Base-by-base conservation (phyloP, 257 asterid genomes). In the Cruciata laevipes region DNA sequence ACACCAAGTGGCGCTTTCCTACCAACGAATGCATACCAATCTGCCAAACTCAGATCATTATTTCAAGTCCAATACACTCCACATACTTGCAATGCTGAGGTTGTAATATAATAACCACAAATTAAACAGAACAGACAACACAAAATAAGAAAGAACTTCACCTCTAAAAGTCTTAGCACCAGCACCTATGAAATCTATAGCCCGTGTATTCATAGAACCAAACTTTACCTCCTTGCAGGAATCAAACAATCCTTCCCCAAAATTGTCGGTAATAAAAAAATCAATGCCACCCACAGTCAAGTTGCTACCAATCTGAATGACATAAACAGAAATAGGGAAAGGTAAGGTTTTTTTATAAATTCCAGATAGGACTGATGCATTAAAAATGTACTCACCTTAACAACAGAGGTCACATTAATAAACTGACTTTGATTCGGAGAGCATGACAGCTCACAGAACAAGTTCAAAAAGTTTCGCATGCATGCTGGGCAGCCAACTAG, bases 401-500 rank as follows among this genome's bases (percentile, higher is more conserved):
- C 71, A 75, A 83, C 77, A 53, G 95, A 83, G 40, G 99, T 86
- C 82, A 94, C 99, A 35, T 94, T 89, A 71, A 94, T 94, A 80
- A 90, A 94, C 81, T 87, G 95, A 71, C 98, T 90, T 86, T 94
- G 99, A 76, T 85, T 90, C 4, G 99, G 97, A 62, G 99, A 94
- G 75, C 99, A 94, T 3, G 99, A 81, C 62, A 94, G 96, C 85
- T 90, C 99, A 65, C 99, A 94, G 85, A 94, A 94, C 35, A 94
- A 84, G 88, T 94, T 94, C 86, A 94, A 82, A 75, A 94, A 94
- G 79, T 90, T 94, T 78, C 99, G 87, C 91, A 94, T 83, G 85
- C 99, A 94, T 72, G 99, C 96, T 61, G 99, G 99, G 81, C 99
- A 94, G 63, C 99, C 98, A 74, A 90, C 98, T 70, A 94, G 96